Conservation (phyloP, 2,329 filamentous ascomycete genomes). For the Sporothrix dimorphospora region DNA sequence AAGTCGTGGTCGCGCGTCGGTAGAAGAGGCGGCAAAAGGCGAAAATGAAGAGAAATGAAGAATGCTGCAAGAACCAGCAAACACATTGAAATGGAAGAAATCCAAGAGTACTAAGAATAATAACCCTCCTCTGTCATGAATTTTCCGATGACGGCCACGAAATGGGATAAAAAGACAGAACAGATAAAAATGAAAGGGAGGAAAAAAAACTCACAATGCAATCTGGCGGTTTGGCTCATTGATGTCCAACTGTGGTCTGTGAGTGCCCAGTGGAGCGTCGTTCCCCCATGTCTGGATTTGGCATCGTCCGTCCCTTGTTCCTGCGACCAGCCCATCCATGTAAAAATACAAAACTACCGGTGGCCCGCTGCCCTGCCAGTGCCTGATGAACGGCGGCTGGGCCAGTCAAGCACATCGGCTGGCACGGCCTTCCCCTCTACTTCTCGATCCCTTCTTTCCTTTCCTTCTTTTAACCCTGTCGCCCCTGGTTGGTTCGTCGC, state of each 20-base stretch:
- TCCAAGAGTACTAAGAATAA: not conserved
- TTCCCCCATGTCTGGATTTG: not conserved
- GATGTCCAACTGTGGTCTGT: conserved; percentile 24
- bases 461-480: not conserved
- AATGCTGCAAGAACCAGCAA: not conserved
- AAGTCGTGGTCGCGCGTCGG: not conserved
- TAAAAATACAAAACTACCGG: conserved; percentile 3
- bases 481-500: not conserved
- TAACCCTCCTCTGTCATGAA: not conserved
- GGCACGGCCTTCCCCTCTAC: conserved; percentile 4
- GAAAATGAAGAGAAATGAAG: conserved; percentile 11
- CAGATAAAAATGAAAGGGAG: not conserved
- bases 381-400: conserved; percentile 2
- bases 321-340: conserved; percentile 4
- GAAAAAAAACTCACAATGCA: conserved; percentile 10
- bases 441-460: not conserved
- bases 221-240: conserved; percentile 1
- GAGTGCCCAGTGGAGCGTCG: conserved; percentile 6
- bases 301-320: not conserved
- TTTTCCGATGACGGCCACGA: not conserved
- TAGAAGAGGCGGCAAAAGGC: not conserved
- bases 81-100: conserved; percentile 13
- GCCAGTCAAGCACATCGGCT: not conserved
- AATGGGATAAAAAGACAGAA: not conserved
- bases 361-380: conserved; percentile 7